phyloP scores from a whole-genome alignment of 169 alveolate genomes.

The Plasmodium gonderi region DNA sequence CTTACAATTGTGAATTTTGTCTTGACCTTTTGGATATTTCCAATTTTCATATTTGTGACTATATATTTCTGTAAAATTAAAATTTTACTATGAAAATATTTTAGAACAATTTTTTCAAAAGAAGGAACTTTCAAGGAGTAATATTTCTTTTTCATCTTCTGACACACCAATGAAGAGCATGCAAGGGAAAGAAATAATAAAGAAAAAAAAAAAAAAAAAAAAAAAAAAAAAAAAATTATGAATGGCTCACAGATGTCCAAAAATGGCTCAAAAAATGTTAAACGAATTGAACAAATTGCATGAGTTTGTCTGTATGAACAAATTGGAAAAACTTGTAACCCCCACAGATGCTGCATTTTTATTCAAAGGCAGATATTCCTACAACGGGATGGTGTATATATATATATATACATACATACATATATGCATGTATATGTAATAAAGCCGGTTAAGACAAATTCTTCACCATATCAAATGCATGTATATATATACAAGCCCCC shows the following conservation, averaged over 20 bases:
- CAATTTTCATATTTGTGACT: neutral
- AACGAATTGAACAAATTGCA: neutral
- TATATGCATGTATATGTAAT: neutral
- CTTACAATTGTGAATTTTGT: neutral
- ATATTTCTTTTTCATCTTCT: neutral
- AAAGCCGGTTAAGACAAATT: neutral
- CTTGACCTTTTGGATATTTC: neutral
- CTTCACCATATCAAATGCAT: neutral
- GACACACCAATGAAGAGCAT: neutral
- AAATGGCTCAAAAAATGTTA: neutral
- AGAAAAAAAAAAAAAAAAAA: conserved; percentile 3
- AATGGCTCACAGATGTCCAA: neutral
- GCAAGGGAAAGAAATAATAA: neutral
- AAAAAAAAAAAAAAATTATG: neutral
- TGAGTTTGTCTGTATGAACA: neutral
- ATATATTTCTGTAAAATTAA: neutral
- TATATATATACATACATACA: neutral
- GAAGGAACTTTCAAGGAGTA: neutral
- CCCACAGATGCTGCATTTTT: neutral
- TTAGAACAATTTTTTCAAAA: neutral
- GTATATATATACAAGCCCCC: neutral
- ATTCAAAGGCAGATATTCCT: neutral
- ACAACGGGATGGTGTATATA: neutral
- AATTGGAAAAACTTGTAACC: neutral
- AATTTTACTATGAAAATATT: neutral